phyloP scores from a whole-genome alignment of 768 basidiomycete species.

The Lactifluus subvellereus region DNA sequence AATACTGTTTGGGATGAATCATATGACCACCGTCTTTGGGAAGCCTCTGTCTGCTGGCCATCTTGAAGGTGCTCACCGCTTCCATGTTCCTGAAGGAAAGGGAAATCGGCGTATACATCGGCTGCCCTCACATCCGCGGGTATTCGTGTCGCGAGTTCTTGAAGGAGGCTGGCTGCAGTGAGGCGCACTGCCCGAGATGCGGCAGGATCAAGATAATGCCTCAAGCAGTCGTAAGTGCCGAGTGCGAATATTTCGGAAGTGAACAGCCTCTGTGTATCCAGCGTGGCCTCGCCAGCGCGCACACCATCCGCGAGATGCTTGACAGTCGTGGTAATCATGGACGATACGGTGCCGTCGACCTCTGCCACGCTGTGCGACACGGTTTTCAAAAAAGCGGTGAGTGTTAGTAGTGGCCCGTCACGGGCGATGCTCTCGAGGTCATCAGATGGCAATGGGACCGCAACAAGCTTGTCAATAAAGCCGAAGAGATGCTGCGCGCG shows the following conservation, averaged over 20 bases:
- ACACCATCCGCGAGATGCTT: constrained; percentile 7
- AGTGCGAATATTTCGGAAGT: background rate
- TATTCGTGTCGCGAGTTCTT: background rate
- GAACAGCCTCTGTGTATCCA: constrained; percentile 1
- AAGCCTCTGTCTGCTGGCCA: too few species aligned
- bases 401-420: constrained; percentile 3
- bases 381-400: background rate
- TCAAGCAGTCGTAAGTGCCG: background rate
- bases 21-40: background rate
- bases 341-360: background rate
- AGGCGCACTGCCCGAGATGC: background rate
- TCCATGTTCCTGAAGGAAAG: background rate
- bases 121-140: background rate
- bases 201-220: background rate
- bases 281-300: background rate
- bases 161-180: background rate
- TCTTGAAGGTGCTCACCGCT: background rate
- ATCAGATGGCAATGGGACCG: background rate
- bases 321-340: constrained; percentile 5
- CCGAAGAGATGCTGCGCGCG: background rate
- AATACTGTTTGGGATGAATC: background rate
- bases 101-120: background rate
- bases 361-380: background rate
- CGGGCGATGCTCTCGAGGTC: background rate
- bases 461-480: background rate